Base-by-base conservation (phyloP, 2,329 filamentous ascomycete genomes). In the Apiospora koreana region DNA sequence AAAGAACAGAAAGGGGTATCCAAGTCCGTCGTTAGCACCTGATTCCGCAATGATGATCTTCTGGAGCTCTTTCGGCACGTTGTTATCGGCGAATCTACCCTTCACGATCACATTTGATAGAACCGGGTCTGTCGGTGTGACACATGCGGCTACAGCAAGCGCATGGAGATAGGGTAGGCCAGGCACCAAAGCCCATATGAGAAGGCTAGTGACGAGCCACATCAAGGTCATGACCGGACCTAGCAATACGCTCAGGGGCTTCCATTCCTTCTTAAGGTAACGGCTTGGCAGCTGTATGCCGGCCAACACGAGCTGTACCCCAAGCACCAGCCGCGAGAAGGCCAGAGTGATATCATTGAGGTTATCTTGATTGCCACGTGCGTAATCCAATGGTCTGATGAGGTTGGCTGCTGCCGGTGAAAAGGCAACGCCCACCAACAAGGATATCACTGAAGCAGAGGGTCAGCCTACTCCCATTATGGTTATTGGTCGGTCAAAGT, bases 81-180 rank as follows among this genome's bases (percentile, higher is more conserved):
- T 96, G 76, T 94, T 92, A 77, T 97, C 94, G 0, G 95, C 95
- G 78, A 97, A 98, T 76, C 93, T 95, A 42, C 94, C 94, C 83
- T 97, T 97, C 64, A 97, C 94, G 70, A 97, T 97, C 2, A 93
- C 93, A 73, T 96, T 95, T 21, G 93, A 95, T 46, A 97, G 81
- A 1, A 97, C 90, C 0, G 95, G 95, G 76, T 98, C 95, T 0
- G 95, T 97, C 0, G 94, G 95, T 2, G 95, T 96, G n/a, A 98
- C 90, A 77, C 94, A 97, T 0, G 94, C 93, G 1, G 91, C 94
- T 14, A 97, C 85, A 21, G 91, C 92, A 14, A 97, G 85, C 0
- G 95, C 93, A 74, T 96, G 92, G 1, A 97, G 84, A 73, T 96
- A 93, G 41, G 84, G 85, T 21, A 95, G 83, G 67, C 89, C 83